Evolutionary conservation across 2,329 filamentous ascomycete genomes (phyloP), one percentile per base, ranked within the genome.

Genomic region (Fusarium dimerum): DNA sequence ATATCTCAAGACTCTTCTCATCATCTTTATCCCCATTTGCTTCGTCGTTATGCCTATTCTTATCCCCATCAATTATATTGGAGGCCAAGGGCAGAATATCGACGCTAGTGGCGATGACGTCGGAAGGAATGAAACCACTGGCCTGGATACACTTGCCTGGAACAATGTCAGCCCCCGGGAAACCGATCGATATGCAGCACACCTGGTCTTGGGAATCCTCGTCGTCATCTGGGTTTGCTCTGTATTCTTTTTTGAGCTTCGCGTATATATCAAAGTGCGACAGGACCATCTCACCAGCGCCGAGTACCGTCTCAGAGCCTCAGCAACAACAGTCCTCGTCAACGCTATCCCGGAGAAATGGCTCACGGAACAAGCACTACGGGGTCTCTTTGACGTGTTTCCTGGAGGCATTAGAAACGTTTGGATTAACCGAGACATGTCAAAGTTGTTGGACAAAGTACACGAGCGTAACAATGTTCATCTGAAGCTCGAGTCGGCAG

Each of bases 261-360:
- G 86, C 43, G 87, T 92, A 11, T 99, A 96, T 68, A 88, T 97
- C 71, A 92, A 95, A 62, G 83, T 99, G 45, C 89, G 94, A 57
- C 94, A 99, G 71, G 91, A 95, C 48, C 96, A 95, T 65, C 78
- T 99, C 51, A 97, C 94, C 1, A 94, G 92, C 49, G 93, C 94
- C 3, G 90, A 97, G 71, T 94, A 99, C 72, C 89, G 94, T 17
- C 81, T 99, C 16, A 85, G 90, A 43, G 94, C 94, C 16, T 97
- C 93, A 15, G 93, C 94, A 2, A 99, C 93, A 6, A 99, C 94
- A 0, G 93, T 99, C 43, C 80, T 99, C 6, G 92, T 99, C 47
- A 94, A 88, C 58, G 88, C 88, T 11, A 96, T 99, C 47, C 94
- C 94, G 1, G 77, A 82, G 40, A 96, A 95, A 66, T 99, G 94